Conservation (phyloP, 2,329 filamentous ascomycete species). For the Fusarium longipes region DNA sequence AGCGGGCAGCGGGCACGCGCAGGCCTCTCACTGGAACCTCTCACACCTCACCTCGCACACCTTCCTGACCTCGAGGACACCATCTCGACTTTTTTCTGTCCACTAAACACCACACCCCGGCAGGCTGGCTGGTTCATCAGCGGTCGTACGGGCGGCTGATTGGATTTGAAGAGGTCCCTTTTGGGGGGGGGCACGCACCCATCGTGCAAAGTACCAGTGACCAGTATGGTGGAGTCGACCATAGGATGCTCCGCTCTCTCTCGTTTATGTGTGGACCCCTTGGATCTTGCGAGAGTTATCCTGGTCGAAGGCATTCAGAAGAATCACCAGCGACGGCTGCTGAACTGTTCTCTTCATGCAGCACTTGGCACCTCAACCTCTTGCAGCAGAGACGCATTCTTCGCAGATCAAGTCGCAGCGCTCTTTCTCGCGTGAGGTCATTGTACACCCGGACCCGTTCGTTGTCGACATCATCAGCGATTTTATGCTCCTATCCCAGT, state of each 20-base stretch:
- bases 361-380: slow-evolving; percentile 23
- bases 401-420: slow-evolving; percentile 8
- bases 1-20: slow-evolving; percentile 16
- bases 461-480: not conserved
- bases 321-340: slow-evolving; percentile 40
- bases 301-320: slow-evolving; percentile 25
- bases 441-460: not conserved
- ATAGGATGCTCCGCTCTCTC: slow-evolving; percentile 11
- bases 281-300: slow-evolving; percentile 17
- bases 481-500: slow-evolving; percentile 1
- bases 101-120: slow-evolving; percentile 32
- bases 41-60: slow-evolving; percentile 14
- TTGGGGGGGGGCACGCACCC: slow-evolving; percentile 25
- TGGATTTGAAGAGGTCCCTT: slow-evolving; percentile 30
- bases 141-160: slow-evolving; percentile 40
- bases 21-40: slow-evolving; percentile 20
- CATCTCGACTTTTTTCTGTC: slow-evolving; percentile 21
- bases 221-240: slow-evolving; percentile 29
- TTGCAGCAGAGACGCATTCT: slow-evolving; percentile 7
- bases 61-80: slow-evolving; percentile 35
- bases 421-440: slow-evolving; percentile 12
- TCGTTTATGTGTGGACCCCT: slow-evolving; percentile 17
- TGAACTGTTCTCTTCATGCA: slow-evolving; percentile 35
- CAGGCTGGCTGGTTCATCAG: slow-evolving; percentile 45
- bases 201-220: slow-evolving; percentile 37